These are phyloP conservation scores for Triangularia verruculosa DNA, from an alignment of 2,329 filamentous ascomycete genomes.

Conservation along the genomic window DNA sequence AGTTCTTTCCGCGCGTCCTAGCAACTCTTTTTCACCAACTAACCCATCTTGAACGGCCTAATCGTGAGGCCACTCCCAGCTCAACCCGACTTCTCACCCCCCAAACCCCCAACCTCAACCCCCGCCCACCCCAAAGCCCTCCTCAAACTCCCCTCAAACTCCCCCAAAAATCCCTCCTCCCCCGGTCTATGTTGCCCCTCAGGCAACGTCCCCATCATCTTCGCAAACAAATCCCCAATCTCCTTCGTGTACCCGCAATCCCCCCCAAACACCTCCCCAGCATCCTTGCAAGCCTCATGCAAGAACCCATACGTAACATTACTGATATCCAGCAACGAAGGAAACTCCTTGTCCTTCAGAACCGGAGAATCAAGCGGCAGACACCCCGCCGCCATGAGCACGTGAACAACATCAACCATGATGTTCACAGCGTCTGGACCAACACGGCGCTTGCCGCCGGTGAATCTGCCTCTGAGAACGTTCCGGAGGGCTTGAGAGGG, in stretches of 20 bases:
- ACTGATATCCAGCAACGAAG: constrained; percentile 20
- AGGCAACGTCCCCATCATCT: constrained; percentile 12
- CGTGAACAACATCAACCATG: constrained; percentile 25
- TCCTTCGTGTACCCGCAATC: constrained; percentile 24
- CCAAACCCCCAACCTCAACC: neutral
- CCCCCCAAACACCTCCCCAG: constrained; percentile 24
- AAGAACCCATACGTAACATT: constrained; percentile 28
- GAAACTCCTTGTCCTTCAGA: constrained; percentile 18
- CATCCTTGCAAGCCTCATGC: constrained; percentile 19
- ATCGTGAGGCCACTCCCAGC: no score
- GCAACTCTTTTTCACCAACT: no score
- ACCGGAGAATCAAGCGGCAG: constrained; percentile 12
- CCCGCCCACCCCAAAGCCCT: constrained; percentile 30
- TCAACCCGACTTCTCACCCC: neutral
- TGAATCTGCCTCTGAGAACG: constrained; percentile 29
- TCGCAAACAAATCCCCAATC: constrained; percentile 22
- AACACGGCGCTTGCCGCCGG: constrained; percentile 18
- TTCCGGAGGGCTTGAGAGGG: constrained; percentile 26
- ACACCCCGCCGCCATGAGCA: constrained; percentile 23
- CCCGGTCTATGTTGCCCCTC: constrained; percentile 14
- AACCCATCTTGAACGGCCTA: no score
- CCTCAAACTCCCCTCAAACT: constrained; percentile 27
- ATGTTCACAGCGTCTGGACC: constrained; percentile 31
- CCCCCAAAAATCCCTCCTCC: constrained; percentile 23
- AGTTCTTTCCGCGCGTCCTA: no score